These are phyloP conservation scores for Populus hybrid DNA, from an alignment of 441 rosid genomes.

Conservation along the genomic window DNA sequence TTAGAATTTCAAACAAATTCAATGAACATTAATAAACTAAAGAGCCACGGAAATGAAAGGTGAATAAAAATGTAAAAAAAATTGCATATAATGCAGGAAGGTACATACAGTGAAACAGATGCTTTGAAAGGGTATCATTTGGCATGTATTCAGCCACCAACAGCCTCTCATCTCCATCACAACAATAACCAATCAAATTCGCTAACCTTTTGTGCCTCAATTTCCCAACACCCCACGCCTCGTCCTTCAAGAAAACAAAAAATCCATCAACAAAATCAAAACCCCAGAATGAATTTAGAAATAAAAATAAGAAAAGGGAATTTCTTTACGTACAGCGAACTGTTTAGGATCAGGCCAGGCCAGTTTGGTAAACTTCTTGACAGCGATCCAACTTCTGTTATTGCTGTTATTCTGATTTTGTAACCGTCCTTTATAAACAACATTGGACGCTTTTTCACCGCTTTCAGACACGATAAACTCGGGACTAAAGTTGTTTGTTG, in stretches of 20 bases:
- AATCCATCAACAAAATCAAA: constrained; percentile 10
- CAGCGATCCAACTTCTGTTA: constrained; percentile 58
- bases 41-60: neutral
- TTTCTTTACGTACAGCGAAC: constrained; percentile 52
- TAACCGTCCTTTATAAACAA: constrained; percentile 71
- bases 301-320: neutral
- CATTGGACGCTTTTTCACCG: constrained; percentile 73
- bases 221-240: constrained; percentile 77
- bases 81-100: constrained; percentile 9
- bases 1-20: neutral
- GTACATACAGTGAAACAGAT: constrained; percentile 78
- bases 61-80: neutral
- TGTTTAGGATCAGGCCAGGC: constrained; percentile 94
- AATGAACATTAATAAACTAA: neutral
- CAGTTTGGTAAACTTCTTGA: constrained; percentile 60
- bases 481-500: constrained; percentile 75
- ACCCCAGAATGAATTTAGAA: constrained; percentile 19
- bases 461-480: constrained; percentile 69
- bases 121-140: constrained; percentile 77
- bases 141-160: constrained; percentile 91
- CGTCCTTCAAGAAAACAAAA: constrained; percentile 38
- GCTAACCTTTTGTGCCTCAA: constrained; percentile 70
- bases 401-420: constrained; percentile 32
- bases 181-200: constrained; percentile 89
- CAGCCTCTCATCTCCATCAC: constrained; percentile 89